These are phyloP conservation scores for Kluyveromyces dobzhanskii DNA, from an alignment of 805 yeast species.

Conservation along the genomic window DNA sequence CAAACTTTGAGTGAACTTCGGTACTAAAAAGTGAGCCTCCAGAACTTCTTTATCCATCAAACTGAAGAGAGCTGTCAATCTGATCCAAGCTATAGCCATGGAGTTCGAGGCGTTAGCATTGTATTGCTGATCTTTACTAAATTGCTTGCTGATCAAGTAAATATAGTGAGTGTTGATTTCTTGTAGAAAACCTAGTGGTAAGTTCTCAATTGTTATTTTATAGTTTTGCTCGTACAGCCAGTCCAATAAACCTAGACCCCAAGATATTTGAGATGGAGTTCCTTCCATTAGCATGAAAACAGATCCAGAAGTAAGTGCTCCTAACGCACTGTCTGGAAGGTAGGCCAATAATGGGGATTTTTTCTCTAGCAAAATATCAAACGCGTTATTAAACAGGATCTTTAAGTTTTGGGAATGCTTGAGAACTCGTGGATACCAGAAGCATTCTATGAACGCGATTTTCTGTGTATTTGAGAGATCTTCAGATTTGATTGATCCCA, in stretches of 20 bases:
- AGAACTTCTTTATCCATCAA: slow-evolving; percentile 21
- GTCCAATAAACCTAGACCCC: slow-evolving; percentile 37
- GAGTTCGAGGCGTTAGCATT: slow-evolving; percentile 33
- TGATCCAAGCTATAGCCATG: slow-evolving; percentile 26
- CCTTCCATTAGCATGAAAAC: slow-evolving; percentile 52
- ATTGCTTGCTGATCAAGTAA: slow-evolving; percentile 23
- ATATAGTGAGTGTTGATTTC: slow-evolving; percentile 47
- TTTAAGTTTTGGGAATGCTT: slow-evolving; percentile 32
- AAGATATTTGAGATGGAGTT: slow-evolving; percentile 33
- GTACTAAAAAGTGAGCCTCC: slow-evolving; percentile 20
- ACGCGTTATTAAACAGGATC: slow-evolving; percentile 30
- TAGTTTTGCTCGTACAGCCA: slow-evolving; percentile 11
- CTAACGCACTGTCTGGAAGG: slow-evolving; percentile 7
- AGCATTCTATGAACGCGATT: slow-evolving; percentile 37
- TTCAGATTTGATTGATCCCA: slow-evolving; percentile 17
- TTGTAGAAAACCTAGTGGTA: slow-evolving; percentile 38
- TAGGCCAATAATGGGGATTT: slow-evolving; percentile 23
- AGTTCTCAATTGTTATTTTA: slow-evolving; percentile 12
- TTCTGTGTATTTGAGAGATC: slow-evolving; percentile 20
- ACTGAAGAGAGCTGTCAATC: slow-evolving; percentile 23
- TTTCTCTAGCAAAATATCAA: slow-evolving; percentile 24
- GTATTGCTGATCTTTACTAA: slow-evolving; percentile 37
- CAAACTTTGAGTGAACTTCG: slow-evolving; percentile 25
- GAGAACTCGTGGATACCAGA: slow-evolving; percentile 44
- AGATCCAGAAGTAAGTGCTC: slow-evolving; percentile 39